phyloP scores from a whole-genome alignment of 441 rosid species.

The Jatropha multifida region DNA sequence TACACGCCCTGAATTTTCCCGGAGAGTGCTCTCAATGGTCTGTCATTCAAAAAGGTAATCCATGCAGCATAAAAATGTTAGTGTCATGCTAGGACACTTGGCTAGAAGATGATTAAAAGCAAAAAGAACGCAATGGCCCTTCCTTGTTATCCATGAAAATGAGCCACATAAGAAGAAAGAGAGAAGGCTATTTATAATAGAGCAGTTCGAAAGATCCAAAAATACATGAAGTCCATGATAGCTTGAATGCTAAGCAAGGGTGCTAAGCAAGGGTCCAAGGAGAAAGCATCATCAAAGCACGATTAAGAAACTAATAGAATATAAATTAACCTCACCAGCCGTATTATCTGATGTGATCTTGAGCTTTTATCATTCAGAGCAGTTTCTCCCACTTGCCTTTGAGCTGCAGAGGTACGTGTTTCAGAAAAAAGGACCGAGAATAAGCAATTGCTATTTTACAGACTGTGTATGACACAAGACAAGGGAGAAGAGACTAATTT shows the following conservation, averaged over 20 bases:
- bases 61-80: conserved; percentile 20
- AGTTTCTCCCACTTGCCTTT: conserved; percentile 95
- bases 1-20: conserved; percentile 67
- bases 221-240: not conserved
- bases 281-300: not conserved
- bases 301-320: conserved; percentile 3
- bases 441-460: not conserved
- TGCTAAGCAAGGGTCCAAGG: not conserved
- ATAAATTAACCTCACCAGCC: conserved; percentile 57
- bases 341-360: conserved; percentile 91
- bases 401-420: conserved; percentile 51
- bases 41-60: conserved; percentile 33
- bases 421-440: not conserved
- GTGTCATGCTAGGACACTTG: not conserved
- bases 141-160: not conserved
- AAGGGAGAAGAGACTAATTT: not conserved
- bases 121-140: not conserved
- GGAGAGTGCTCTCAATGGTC: conserved; percentile 80
- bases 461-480: not conserved
- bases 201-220: not conserved
- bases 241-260: not conserved
- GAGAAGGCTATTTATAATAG: not conserved
- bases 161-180: not conserved
- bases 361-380: conserved; percentile 88
- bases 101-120: not conserved